These are phyloP conservation scores for Leccinum broughii DNA, from an alignment of 768 basidiomycete species.

Conservation along the genomic window DNA sequence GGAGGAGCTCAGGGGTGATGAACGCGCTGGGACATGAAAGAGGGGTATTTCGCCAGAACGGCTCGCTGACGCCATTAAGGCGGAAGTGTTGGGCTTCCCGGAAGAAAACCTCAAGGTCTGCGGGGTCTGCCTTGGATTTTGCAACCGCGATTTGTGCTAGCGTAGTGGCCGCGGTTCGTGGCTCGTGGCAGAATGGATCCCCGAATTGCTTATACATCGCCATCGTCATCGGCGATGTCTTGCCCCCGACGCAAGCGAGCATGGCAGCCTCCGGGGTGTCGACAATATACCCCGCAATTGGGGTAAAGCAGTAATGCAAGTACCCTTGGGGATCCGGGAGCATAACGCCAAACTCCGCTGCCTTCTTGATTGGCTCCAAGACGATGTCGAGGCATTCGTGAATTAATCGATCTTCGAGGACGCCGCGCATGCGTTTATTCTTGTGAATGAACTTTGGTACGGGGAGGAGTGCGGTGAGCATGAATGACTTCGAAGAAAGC, in stretches of 20 bases:
- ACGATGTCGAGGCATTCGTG: neutral
- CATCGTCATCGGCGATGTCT: neutral
- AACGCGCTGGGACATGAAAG: neutral
- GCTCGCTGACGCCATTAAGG: neutral
- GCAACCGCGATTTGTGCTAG: neutral
- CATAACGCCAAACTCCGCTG: neutral
- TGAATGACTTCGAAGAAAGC: neutral
- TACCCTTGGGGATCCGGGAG: neutral
- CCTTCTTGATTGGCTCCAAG: neutral
- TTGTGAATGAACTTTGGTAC: neutral
- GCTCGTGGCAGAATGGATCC: neutral
- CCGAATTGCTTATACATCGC: neutral
- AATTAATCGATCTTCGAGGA: neutral
- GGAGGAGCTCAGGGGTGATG: neutral
- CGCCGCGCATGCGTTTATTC: neutral
- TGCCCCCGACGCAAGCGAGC: neutral
- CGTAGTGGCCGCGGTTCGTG: neutral
- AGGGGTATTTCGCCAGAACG: neutral
- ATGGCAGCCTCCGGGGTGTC: neutral
- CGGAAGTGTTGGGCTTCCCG: neutral
- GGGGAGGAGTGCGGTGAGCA: neutral
- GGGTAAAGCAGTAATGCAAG: neutral
- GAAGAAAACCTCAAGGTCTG: neutral
- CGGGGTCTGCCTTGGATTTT: neutral
- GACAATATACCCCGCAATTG: neutral